These are phyloP conservation scores for Breviolum minutum DNA, from an alignment of 73 alveolate genomes.

Conservation along the genomic window DNA sequence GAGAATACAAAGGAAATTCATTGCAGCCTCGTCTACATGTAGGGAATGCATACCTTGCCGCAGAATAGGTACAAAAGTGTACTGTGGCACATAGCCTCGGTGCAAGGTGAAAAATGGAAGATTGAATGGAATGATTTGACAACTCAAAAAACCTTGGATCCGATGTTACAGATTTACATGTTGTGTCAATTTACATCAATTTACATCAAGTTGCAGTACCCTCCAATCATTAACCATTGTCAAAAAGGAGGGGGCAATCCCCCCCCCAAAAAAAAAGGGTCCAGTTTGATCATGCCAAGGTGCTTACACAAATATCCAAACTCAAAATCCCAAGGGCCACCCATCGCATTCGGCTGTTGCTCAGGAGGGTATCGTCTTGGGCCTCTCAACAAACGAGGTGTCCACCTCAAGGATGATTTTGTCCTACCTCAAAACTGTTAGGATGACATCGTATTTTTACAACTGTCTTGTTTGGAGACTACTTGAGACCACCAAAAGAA, in stretches of 20 bases:
- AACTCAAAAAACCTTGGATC: neutral
- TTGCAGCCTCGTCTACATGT: conserved; percentile 81
- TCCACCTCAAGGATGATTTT: neutral
- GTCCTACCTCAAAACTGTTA: neutral
- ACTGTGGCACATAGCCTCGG: conserved; percentile 94
- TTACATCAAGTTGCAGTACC: no score
- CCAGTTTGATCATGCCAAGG: neutral
- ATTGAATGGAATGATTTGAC: neutral
- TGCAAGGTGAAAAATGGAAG: neutral
- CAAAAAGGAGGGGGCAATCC: no score
- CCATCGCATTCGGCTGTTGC: conserved; percentile 55
- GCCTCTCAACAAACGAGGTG: neutral
- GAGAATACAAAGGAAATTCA: conserved; percentile 74
- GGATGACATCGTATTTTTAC: neutral
- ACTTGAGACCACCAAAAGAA: no score
- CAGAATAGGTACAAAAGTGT: conserved; percentile 82
- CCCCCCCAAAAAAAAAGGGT: no score
- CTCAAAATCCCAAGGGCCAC: conserved; percentile 74
- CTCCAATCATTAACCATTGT: no score
- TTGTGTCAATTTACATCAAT: no score
- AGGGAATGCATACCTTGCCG: conserved; percentile 71
- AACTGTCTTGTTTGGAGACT: neutral
- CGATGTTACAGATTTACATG: no score
- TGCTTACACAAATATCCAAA: conserved; percentile 71
- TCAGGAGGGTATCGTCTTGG: neutral